phyloP scores from a whole-genome alignment of 192 early-diverging fungal species.

The Linnemannia zychae region DNA sequence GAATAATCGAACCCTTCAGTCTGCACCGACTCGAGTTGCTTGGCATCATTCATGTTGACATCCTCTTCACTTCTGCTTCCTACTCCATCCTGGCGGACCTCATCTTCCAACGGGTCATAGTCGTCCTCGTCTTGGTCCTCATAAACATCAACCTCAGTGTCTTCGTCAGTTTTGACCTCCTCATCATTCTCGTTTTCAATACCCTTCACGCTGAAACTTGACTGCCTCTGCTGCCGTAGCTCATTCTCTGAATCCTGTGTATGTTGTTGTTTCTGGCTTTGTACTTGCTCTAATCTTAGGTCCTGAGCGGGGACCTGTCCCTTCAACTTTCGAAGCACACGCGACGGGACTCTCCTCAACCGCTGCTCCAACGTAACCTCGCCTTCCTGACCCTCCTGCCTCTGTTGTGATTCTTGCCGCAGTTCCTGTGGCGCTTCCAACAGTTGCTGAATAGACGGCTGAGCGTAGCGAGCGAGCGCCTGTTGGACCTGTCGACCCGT shows the following conservation, averaged over 20 bases:
- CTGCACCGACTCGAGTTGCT: background rate
- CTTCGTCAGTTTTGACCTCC: background rate
- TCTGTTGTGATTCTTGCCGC: background rate
- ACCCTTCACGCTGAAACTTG: background rate
- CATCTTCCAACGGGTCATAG: background rate
- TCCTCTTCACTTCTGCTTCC: background rate
- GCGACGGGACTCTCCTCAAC: background rate
- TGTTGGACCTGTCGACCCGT: conserved; percentile 5
- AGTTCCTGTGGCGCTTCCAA: background rate
- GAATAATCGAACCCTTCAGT: background rate
- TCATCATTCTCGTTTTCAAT: background rate
- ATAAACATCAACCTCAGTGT: background rate
- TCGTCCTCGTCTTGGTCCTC: background rate
- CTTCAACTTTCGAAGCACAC: background rate
- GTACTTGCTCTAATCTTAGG: background rate
- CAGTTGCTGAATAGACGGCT: background rate
- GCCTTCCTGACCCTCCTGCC: background rate
- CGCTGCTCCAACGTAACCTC: background rate
- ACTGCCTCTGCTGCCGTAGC: background rate
- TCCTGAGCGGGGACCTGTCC: background rate
- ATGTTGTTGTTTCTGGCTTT: background rate
- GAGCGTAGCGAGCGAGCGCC: background rate
- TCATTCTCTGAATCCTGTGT: background rate
- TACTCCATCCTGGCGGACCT: background rate
- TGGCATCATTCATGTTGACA: background rate